Conservation (phyloP, 2,329 filamentous ascomycete species). For the Rhinocladiella mackenziei region DNA sequence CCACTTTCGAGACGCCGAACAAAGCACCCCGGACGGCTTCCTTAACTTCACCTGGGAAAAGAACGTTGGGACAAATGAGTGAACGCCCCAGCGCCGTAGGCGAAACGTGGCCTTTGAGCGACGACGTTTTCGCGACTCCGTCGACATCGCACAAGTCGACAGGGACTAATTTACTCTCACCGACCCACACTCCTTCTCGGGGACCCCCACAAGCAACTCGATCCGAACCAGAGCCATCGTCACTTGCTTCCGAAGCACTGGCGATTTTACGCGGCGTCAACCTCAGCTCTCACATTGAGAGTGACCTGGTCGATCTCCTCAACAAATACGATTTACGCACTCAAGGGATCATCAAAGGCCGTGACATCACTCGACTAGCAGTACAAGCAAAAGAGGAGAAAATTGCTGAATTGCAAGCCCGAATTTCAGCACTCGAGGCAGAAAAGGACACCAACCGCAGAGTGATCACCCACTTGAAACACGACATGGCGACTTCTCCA, state of each 20-base stretch:
- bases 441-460: conserved; percentile 53
- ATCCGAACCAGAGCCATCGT: conserved; percentile 33
- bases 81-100: conserved; percentile 9
- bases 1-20: conserved; percentile 33
- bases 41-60: conserved; percentile 38
- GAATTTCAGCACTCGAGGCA: conserved; percentile 56
- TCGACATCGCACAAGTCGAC: conserved; percentile 20
- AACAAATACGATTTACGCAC: conserved; percentile 55
- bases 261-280: conserved; percentile 36
- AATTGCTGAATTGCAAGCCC: conserved; percentile 62
- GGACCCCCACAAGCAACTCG: conserved; percentile 1
- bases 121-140: conserved; percentile 28
- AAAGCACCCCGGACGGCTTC: conserved; percentile 37
- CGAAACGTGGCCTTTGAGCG: conserved; percentile 18
- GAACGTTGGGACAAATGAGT: conserved; percentile 33
- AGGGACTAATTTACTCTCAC: conserved; percentile 22
- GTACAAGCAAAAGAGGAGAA: conserved; percentile 62
- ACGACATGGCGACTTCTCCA: conserved; percentile 28
- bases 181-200: conserved; percentile 16
- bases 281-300: conserved; percentile 35
- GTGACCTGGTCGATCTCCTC: conserved; percentile 44
- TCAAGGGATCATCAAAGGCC: conserved; percentile 59
- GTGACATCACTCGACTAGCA: conserved; percentile 62
- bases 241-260: conserved; percentile 32
- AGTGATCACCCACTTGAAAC: conserved; percentile 40